Conservation (phyloP, 2,329 filamentous ascomycete species). For the Arthrobotrys sphaeroides region DNA sequence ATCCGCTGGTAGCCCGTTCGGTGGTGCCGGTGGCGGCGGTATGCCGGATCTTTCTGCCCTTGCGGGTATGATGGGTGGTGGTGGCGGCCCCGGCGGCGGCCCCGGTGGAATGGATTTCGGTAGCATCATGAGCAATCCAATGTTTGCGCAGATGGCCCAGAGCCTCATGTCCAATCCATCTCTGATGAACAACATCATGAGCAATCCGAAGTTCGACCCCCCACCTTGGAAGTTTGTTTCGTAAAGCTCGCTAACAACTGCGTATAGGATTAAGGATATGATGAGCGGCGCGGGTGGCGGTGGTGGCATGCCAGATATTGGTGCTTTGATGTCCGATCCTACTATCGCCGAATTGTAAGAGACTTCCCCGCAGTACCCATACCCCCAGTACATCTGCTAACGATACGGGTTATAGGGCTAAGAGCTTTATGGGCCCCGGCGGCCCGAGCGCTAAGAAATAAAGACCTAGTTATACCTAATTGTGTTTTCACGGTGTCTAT, state of each 20-base stretch:
- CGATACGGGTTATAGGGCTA: conserved; percentile 65
- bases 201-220: conserved; percentile 73
- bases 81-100: conserved; percentile 68
- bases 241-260: background rate
- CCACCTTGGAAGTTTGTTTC: background rate
- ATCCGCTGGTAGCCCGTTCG: conserved; percentile 57
- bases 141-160: conserved; percentile 97
- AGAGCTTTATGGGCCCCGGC: conserved; percentile 70
- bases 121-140: conserved; percentile 94
- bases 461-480: background rate
- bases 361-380: conserved; percentile 56
- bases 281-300: conserved; percentile 71
- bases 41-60: conserved; percentile 77
- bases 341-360: conserved; percentile 90
- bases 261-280: conserved; percentile 76
- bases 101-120: conserved; percentile 85
- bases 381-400: conserved; percentile 23
- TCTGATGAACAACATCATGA: conserved; percentile 90
- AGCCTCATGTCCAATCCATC: conserved; percentile 97
- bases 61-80: conserved; percentile 77
- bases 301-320: conserved; percentile 89
- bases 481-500: conserved; percentile 21
- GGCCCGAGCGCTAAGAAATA: conserved; percentile 53
- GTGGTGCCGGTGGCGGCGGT: conserved; percentile 65
- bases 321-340: conserved; percentile 88